Evolutionary conservation across 2,329 filamentous ascomycete genomes (phyloP).

Genomic region (Xylariaceae sp.): DNA sequence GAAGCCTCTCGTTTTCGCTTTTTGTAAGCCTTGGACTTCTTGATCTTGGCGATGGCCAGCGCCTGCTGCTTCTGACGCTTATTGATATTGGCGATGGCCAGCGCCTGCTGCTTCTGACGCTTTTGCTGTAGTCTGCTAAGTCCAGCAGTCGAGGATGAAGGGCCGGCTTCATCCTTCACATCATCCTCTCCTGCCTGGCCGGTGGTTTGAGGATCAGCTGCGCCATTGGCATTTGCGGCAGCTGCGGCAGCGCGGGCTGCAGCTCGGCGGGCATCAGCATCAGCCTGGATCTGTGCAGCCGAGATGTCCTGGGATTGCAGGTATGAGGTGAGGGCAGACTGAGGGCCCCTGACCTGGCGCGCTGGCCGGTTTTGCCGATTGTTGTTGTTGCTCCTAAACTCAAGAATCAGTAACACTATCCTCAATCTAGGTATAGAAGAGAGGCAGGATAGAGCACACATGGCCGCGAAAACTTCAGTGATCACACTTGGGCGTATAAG

Average conservation of each 20-base stretch:
- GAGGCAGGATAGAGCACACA: no score
- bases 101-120: constrained; percentile 47
- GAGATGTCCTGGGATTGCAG: constrained; percentile 24
- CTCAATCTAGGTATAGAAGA: no score
- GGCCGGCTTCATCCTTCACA: constrained; percentile 5
- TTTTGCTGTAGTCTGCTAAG: no score
- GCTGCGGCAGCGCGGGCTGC: constrained; percentile 7
- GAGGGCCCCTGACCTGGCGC: constrained; percentile 19
- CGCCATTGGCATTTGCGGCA: constrained; percentile 1
- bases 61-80: constrained; percentile 49
- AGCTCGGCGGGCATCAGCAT: constrained; percentile 13
- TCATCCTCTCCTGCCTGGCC: constrained; percentile 9
- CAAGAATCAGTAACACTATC: constrained; percentile 6
- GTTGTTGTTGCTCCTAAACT: constrained; percentile 9
- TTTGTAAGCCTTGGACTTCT: constrained; percentile 51
- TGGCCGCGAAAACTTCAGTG: no score
- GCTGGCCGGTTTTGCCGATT: constrained; percentile 7
- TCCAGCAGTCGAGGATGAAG: constrained; percentile 4
- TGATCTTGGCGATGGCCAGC: constrained; percentile 53
- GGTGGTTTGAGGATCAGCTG: constrained; percentile 5
- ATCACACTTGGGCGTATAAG: no score
- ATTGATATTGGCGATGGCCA: constrained; percentile 55
- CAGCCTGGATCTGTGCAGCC: constrained; percentile 15
- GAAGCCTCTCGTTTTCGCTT: constrained; percentile 37
- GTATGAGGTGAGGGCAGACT: constrained; percentile 24